Percentiles rank a stretch among this genome's conserved stretches.
Evolutionary conservation across 2,329 filamentous ascomycete genomes (phyloP).

Genomic region (Xylaria sp.): DNA sequence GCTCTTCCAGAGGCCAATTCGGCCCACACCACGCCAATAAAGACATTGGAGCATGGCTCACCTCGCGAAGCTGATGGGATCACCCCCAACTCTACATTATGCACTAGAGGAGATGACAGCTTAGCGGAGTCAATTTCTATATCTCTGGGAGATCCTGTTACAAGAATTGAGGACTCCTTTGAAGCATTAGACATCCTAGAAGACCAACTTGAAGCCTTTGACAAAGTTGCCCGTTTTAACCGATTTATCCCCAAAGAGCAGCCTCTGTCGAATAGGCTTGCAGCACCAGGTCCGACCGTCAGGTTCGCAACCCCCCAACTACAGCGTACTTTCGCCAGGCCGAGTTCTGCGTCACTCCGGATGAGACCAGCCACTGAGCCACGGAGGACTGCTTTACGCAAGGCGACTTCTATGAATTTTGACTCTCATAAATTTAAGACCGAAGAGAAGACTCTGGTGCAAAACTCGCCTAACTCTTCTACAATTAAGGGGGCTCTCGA

Average conservation of each 20-base stretch:
- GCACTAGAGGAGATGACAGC: slow-evolving; percentile 47
- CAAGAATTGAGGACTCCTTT: slow-evolving; percentile 71
- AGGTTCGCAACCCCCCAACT: slow-evolving; percentile 45
- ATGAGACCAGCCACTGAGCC: slow-evolving; percentile 54
- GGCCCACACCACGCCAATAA: slow-evolving; percentile 36
- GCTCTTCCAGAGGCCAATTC: slow-evolving; percentile 34
- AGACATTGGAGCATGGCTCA: slow-evolving; percentile 23
- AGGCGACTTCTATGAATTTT: slow-evolving; percentile 55
- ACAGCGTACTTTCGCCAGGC: slow-evolving; percentile 37
- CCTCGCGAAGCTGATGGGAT: slow-evolving; percentile 28
- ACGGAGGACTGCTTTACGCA: slow-evolving; percentile 53
- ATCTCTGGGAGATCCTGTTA: slow-evolving; percentile 48
- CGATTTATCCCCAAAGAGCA: slow-evolving; percentile 38
- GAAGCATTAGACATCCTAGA: slow-evolving; percentile 71
- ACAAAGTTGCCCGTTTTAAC: slow-evolving; percentile 45
- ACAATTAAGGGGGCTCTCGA: slow-evolving; percentile 52
- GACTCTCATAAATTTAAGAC: slow-evolving; percentile 43
- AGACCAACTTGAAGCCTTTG: slow-evolving; percentile 67
- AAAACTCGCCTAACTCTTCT: slow-evolving; percentile 45
- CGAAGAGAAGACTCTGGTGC: slow-evolving; percentile 41
- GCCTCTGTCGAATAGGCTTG: slow-evolving; percentile 22
- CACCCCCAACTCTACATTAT: slow-evolving; percentile 41
- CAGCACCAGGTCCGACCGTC: slow-evolving; percentile 27
- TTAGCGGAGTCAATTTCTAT: slow-evolving; percentile 52
- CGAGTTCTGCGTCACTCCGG: slow-evolving; percentile 55